These are phyloP conservation scores for Alternaria gansuensis DNA, from an alignment of 2,329 filamentous ascomycete genomes.

Conservation along the genomic window DNA sequence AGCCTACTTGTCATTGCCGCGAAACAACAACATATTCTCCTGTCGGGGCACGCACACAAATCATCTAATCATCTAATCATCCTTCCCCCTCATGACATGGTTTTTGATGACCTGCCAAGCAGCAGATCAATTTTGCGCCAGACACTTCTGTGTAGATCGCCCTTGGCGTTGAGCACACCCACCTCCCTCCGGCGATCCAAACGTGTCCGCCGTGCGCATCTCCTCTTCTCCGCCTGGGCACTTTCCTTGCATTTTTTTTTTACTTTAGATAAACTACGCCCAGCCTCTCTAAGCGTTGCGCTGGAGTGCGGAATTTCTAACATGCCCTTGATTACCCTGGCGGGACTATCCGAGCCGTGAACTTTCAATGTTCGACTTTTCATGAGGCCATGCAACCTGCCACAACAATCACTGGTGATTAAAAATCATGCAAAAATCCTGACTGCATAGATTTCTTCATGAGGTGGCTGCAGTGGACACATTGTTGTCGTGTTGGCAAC, in stretches of 20 bases:
- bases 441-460: not conserved
- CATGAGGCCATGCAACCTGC: not conserved
- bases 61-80: slow-evolving; percentile 14
- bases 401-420: not conserved
- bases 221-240: slow-evolving; percentile 23
- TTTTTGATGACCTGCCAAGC: slow-evolving; percentile 17
- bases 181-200: slow-evolving; percentile 16
- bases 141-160: slow-evolving; percentile 24
- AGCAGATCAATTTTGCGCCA: slow-evolving; percentile 25
- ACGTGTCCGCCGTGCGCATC: slow-evolving; percentile 16
- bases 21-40: slow-evolving; percentile 15
- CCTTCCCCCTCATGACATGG: slow-evolving; percentile 7
- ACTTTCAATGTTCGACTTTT: not conserved
- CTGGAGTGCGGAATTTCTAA: slow-evolving; percentile 15
- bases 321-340: slow-evolving; percentile 5
- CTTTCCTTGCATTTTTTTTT: slow-evolving; percentile 11
- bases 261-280: slow-evolving; percentile 11
- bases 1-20: not conserved
- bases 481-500: not conserved
- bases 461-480: not conserved
- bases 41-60: slow-evolving; percentile 19
- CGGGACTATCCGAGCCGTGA: slow-evolving; percentile 7
- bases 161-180: slow-evolving; percentile 26
- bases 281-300: slow-evolving; percentile 16
- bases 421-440: not conserved